A percentile compares a stretch with the other conserved stretches of the same genome.
Evolutionary conservation across 345 rosid species (phyloP).

Genomic region (Cochlearia excelsa): DNA sequence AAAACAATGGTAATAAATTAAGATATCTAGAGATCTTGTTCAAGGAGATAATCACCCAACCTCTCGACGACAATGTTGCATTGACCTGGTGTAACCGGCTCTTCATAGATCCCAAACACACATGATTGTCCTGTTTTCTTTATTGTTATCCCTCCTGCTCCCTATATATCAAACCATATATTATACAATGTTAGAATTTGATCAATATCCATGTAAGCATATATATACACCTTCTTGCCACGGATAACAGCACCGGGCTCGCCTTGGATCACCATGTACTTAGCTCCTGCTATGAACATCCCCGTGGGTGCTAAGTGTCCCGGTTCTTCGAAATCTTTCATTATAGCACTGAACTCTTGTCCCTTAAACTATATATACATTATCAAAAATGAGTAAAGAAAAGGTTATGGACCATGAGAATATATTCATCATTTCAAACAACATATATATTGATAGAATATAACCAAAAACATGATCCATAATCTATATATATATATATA

Average conservation of each 20-base stretch:
- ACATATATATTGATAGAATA: background rate
- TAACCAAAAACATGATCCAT: too few relatives aligned
- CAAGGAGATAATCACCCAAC: conserved; percentile 80
- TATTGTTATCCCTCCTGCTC: conserved; percentile 70
- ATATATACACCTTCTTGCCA: conserved; percentile 62
- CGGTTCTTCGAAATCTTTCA: conserved; percentile 75
- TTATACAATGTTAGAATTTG: too few relatives aligned
- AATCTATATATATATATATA: too few relatives aligned
- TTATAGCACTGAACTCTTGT: conserved; percentile 50
- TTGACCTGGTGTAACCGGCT: conserved; percentile 80
- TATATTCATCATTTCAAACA: background rate
- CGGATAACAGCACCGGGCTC: conserved; percentile 81
- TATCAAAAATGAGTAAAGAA: too few relatives aligned
- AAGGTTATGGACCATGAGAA: too few relatives aligned
- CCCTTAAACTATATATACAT: conserved; percentile 43
- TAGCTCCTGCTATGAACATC: conserved; percentile 54
- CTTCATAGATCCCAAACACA: conserved; percentile 66
- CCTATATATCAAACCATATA: conserved; percentile 29
- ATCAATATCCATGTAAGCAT: background rate
- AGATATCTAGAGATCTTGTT: conserved; percentile 53
- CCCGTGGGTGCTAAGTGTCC: conserved; percentile 84
- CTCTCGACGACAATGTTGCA: conserved; percentile 91
- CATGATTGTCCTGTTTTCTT: conserved; percentile 81
- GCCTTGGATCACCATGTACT: conserved; percentile 87
- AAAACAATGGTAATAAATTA: background rate